Evolutionary conservation across 2,329 filamentous ascomycete species (phyloP).

Genomic region (Aspergillus sp.): DNA sequence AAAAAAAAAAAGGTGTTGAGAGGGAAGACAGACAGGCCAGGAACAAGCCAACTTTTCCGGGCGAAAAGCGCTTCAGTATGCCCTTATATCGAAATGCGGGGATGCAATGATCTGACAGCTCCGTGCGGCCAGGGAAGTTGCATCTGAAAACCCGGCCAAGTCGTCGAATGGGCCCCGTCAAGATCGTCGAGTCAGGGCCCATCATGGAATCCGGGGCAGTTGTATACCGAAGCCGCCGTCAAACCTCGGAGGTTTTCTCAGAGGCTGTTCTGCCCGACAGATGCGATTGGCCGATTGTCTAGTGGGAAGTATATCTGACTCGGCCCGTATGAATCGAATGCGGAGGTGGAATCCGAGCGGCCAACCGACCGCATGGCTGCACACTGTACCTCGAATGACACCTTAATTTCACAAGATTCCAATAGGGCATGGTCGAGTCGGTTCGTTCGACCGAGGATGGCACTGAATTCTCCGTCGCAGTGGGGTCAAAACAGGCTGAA

Average conservation of each 20-base stretch:
- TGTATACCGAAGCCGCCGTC: conserved; percentile 3
- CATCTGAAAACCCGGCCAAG: background rate
- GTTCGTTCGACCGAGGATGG: conserved; percentile 12
- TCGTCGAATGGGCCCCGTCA: background rate
- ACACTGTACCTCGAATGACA: background rate
- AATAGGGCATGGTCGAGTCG: background rate
- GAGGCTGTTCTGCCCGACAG: background rate
- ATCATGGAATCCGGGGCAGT: background rate
- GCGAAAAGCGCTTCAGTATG: background rate
- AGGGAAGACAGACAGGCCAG: background rate
- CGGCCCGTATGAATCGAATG: conserved; percentile 13
- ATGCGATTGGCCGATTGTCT: background rate
- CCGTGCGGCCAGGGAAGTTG: background rate
- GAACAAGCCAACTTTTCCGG: background rate
- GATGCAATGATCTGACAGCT: background rate
- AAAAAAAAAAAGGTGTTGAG: background rate
- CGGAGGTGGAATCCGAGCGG: conserved; percentile 2
- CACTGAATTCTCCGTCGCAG: background rate
- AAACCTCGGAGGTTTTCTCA: conserved; percentile 10
- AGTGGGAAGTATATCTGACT: conserved; percentile 9
- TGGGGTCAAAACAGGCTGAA: background rate
- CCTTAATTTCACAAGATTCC: background rate
- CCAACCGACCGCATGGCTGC: background rate
- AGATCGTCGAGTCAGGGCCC: background rate
- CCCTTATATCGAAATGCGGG: conserved; percentile 9